Conservation (phyloP, 2,329 filamentous ascomycete genomes). For the Sporothrix protearum region DNA sequence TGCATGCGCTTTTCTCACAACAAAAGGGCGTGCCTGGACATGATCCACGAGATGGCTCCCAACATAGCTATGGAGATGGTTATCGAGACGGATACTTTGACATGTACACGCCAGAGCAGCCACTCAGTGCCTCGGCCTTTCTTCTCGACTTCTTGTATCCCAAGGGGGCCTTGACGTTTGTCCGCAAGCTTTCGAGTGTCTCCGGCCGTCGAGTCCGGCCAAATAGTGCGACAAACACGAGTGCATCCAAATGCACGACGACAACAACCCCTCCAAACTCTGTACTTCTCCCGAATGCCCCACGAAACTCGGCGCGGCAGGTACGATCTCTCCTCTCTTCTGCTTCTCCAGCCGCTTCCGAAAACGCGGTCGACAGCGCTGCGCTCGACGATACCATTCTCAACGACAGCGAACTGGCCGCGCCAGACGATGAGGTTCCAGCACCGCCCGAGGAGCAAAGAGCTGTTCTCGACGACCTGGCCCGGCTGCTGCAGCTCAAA, state of each 20-base stretch:
- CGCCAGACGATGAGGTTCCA: background rate
- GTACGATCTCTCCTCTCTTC: background rate
- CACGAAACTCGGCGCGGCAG: background rate
- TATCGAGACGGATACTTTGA: constrained; percentile 30
- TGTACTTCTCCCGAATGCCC: background rate
- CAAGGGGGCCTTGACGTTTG: constrained; percentile 41
- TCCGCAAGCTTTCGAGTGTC: constrained; percentile 38
- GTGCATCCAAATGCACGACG: background rate
- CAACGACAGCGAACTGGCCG: constrained; percentile 18
- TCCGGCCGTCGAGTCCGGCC: background rate
- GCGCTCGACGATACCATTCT: background rate
- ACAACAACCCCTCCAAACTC: background rate
- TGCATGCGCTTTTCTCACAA: constrained; percentile 51
- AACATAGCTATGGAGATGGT: constrained; percentile 36
- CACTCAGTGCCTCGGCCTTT: constrained; percentile 46
- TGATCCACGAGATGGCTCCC: constrained; percentile 34
- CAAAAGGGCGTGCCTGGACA: constrained; percentile 49
- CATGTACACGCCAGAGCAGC: constrained; percentile 31
- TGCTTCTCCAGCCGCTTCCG: background rate
- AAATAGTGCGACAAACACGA: background rate
- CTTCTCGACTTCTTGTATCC: constrained; percentile 58
- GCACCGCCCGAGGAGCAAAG: background rate
- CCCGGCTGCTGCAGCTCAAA: constrained; percentile 18
- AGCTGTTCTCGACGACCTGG: constrained; percentile 23
- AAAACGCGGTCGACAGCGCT: background rate